Evolutionary conservation across 805 yeast species (phyloP).

Genomic region (Citeromyces matritensis): DNA sequence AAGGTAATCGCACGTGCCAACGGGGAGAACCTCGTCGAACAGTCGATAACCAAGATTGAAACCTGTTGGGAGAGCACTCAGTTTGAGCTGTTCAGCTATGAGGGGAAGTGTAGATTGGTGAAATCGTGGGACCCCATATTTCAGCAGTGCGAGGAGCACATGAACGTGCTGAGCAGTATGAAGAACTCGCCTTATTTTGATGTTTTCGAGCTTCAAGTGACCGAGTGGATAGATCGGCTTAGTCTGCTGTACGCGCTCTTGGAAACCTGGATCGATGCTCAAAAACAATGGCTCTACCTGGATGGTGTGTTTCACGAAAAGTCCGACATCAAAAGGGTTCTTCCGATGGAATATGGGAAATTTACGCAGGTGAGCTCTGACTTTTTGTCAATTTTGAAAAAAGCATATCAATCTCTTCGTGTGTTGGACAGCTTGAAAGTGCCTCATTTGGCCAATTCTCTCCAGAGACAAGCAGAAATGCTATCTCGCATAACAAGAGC

Average conservation of each 20-base stretch:
- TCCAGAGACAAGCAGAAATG: conserved; percentile 40
- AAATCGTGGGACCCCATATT: conserved; percentile 55
- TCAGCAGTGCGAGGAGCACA: conserved; percentile 41
- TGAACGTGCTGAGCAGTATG: conserved; percentile 55
- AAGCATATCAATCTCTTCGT: conserved; percentile 27
- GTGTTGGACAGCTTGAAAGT: conserved; percentile 42
- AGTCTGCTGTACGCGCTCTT: conserved; percentile 32
- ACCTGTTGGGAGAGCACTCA: conserved; percentile 37
- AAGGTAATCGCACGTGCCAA: conserved; percentile 46
- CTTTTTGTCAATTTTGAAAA: conserved; percentile 32
- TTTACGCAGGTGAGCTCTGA: conserved; percentile 53
- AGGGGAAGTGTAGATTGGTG: conserved; percentile 36
- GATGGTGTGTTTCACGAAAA: conserved; percentile 60
- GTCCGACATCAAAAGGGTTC: conserved; percentile 39
- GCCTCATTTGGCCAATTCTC: conserved; percentile 25
- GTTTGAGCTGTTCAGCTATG: conserved; percentile 39
- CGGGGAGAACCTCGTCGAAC: conserved; percentile 56
- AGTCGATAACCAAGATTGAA: conserved; percentile 32
- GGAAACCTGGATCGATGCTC: conserved; percentile 71
- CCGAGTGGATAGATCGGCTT: conserved; percentile 40
- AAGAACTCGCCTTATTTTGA: conserved; percentile 46
- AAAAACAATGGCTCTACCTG: conserved; percentile 78
- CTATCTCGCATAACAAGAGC: conserved; percentile 46
- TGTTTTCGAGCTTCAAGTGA: conserved; percentile 43
- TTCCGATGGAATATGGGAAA: conserved; percentile 58